Evolutionary conservation across 331 rosid species (phyloP).

Genomic region (Stylosanthes scabra): DNA sequence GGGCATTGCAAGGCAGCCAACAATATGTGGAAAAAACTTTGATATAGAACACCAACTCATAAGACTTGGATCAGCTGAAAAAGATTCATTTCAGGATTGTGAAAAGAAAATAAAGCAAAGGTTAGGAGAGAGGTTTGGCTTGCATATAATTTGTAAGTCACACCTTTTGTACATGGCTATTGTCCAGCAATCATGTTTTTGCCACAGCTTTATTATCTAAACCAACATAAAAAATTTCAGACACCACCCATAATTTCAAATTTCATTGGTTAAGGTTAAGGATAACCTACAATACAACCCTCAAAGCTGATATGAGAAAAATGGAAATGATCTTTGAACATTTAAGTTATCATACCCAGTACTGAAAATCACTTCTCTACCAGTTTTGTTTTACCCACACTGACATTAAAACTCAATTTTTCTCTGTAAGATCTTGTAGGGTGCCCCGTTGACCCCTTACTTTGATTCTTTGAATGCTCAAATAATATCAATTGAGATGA

Average conservation of each 20-base stretch:
- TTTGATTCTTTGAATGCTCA: too few species aligned
- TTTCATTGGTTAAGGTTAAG: conserved; percentile 12
- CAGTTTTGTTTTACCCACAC: too few species aligned
- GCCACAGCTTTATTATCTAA: background rate
- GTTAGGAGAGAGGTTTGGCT: background rate
- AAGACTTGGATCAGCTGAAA: background rate
- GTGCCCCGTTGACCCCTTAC: too few species aligned
- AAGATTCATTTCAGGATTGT: background rate
- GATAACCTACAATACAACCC: background rate
- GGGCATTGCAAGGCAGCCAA: too few species aligned
- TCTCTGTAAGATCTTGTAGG: too few species aligned
- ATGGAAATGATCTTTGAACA: too few species aligned
- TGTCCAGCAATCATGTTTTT: conserved; percentile 18
- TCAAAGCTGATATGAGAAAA: conserved; percentile 14
- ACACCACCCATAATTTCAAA: conserved; percentile 23
- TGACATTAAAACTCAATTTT: too few species aligned
- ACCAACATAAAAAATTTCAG: conserved; percentile 7
- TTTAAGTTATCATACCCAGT: too few species aligned
- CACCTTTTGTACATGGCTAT: background rate
- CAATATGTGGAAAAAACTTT: background rate
- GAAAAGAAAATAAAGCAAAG: background rate
- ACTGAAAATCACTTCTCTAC: too few species aligned
- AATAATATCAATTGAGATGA: too few species aligned
- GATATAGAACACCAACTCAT: background rate
- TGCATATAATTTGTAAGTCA: background rate